Base-by-base conservation (phyloP, 2,329 filamentous ascomycete species). In the Pseudogymnoascus sp. region DNA sequence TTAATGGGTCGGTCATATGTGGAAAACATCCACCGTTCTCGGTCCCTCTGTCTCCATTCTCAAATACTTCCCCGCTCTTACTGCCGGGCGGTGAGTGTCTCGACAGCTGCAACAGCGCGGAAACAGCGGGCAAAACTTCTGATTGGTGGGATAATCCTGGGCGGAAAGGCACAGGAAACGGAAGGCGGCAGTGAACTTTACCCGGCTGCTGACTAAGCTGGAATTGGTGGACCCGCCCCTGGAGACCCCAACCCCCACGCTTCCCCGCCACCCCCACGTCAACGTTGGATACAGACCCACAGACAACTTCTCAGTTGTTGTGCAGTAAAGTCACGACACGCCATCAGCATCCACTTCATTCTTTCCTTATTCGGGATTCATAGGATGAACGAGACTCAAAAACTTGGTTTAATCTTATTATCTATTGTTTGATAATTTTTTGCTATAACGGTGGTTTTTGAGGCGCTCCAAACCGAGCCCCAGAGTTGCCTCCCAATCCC, bases 31-130 rank as follows among this genome's bases (percentile, higher is more conserved):
- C n/a, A 56, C 49, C 49, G 28, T 56, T 9, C 9, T 56, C 25
- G 49, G 49, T 56, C 49, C 46, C 28, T 34, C 28, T 34, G 3
- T 56, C 49, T 11, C 49, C 49, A 56, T 56, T 56, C 25, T 56
- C 49, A 56, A 56, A 56, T 56, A 56, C 49, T 56, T 56, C 49
- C 49, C 49, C 49, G 49, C 49, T 56, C 49, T 56, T 56, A 56
- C 49, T 56, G 49, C 49, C 49, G 49, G 49, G 49, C 49, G 49
- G 49, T 56, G 49, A 56, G 49, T 3, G 9, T n/a, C 25, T 12
- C 28, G n/a, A 56, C 49, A 18, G 49, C 14, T 56, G n/a, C 49
- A 14, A 34, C 28, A 34, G 28, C 28, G 49, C 28, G 28, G 49
- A 56, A 56, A 56, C 28, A 7, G 11, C 16, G 49, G 49, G n/a